Percentiles rank a stretch among this genome's conserved stretches.
phyloP scores from a whole-genome alignment of 2,329 filamentous ascomycete species.

The Fusarium heterosporum region DNA sequence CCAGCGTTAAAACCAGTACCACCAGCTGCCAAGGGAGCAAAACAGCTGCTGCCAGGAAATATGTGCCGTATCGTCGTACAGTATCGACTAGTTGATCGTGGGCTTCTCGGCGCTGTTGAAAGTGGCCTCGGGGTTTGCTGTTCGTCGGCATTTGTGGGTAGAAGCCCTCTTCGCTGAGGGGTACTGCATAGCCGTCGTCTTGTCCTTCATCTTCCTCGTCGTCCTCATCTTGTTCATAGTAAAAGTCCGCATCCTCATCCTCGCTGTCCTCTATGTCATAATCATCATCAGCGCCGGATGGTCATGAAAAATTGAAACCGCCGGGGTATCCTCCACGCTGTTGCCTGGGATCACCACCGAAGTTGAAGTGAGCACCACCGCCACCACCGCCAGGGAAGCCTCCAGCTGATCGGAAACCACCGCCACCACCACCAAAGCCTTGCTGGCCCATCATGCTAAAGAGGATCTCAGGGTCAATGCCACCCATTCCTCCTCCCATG shows the following conservation, averaged over 20 bases:
- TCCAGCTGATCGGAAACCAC: conserved; percentile 63
- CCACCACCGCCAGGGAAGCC: conserved; percentile 65
- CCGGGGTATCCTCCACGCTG: conserved; percentile 54
- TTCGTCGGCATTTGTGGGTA: conserved; percentile 25
- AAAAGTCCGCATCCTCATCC: conserved; percentile 47
- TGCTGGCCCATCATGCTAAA: conserved; percentile 86
- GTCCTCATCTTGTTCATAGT: conserved; percentile 41
- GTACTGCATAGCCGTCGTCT: conserved; percentile 43
- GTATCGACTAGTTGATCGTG: conserved; percentile 55
- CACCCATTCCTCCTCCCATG: conserved; percentile 74
- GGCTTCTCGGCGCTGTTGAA: conserved; percentile 50
- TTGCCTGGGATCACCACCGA: conserved; percentile 56
- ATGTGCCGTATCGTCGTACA: conserved; percentile 58
- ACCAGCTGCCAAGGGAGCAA: conserved; percentile 60
- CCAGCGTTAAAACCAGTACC: conserved; percentile 51
- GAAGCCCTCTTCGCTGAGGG: conserved; percentile 37
- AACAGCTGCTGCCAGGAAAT: conserved; percentile 58
- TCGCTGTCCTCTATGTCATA: conserved; percentile 51
- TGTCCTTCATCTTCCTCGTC: conserved; percentile 42
- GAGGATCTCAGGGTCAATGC: conserved; percentile 81
- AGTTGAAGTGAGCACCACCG: conserved; percentile 69
- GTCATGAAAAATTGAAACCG: conserved; percentile 62
- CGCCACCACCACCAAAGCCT: conserved; percentile 67
- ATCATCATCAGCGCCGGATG: conserved; percentile 55
- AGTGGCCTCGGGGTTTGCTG: conserved; percentile 48